phyloP scores from a whole-genome alignment of 345 rosid species.

The Bruguiera parviflora region DNA sequence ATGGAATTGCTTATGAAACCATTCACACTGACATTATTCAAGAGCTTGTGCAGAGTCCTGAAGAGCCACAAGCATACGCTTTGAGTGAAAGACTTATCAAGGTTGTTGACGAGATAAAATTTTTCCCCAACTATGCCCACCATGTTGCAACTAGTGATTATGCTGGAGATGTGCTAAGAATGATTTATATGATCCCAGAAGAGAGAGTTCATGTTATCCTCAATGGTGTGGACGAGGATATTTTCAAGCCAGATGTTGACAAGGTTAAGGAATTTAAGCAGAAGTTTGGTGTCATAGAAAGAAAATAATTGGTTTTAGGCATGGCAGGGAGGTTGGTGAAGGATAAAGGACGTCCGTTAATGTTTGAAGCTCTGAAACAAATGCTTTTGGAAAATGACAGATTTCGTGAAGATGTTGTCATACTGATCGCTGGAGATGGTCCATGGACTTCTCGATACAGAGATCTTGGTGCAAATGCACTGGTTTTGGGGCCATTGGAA shows the following conservation, averaged over 20 bases:
- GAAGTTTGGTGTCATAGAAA: slow-evolving; percentile 46
- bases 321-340: slow-evolving; percentile 88
- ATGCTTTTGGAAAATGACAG: slow-evolving; percentile 46
- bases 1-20: slow-evolving; percentile 90
- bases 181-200: slow-evolving; percentile 91
- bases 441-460: slow-evolving; percentile 85
- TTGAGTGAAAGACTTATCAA: slow-evolving; percentile 52
- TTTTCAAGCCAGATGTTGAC: slow-evolving; percentile 55
- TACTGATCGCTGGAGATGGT: slow-evolving; percentile 90
- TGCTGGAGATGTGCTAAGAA: slow-evolving; percentile 76
- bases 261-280: slow-evolving; percentile 46
- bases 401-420: slow-evolving; percentile 41
- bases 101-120: slow-evolving; percentile 81
- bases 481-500: slow-evolving; percentile 78
- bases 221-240: slow-evolving; percentile 73
- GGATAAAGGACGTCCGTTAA: slow-evolving; percentile 82
- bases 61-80: slow-evolving; percentile 47
- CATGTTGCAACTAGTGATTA: slow-evolving; percentile 96
- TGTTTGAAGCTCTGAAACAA: slow-evolving; percentile 70
- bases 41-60: slow-evolving; percentile 58
- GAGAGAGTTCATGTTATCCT: slow-evolving; percentile 85
- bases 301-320: slow-evolving; percentile 55
- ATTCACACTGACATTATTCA: slow-evolving; percentile 87
- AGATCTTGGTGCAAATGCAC: slow-evolving; percentile 57
- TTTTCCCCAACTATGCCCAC: slow-evolving; percentile 76